phyloP scores from a whole-genome alignment of 768 basidiomycete species.

The Kwoniella newhampshirensis region DNA sequence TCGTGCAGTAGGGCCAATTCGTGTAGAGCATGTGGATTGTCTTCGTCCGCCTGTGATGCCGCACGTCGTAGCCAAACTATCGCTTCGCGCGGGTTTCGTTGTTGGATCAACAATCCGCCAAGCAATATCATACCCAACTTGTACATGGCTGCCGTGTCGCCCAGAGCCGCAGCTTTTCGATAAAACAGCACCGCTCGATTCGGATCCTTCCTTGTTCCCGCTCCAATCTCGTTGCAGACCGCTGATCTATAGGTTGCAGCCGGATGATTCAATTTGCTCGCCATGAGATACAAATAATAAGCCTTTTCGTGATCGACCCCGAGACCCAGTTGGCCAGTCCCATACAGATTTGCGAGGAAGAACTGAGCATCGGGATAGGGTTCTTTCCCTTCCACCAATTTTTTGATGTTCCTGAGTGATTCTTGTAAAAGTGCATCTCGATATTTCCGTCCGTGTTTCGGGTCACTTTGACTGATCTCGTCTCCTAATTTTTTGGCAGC shows the following conservation, averaged over 20 bases:
- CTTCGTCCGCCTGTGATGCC: slow-evolving; percentile 94
- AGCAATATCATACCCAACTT: slow-evolving; percentile 98
- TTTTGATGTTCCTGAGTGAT: slow-evolving; percentile 85
- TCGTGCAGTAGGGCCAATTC: slow-evolving; percentile 68
- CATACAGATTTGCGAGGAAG: slow-evolving; percentile 95
- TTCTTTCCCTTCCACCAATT: slow-evolving; percentile 74
- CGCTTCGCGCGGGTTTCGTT: slow-evolving; percentile 83
- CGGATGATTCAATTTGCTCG: slow-evolving; percentile 94
- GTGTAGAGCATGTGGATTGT: slow-evolving; percentile 95
- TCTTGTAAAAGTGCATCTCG: slow-evolving; percentile 82
- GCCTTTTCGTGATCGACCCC: slow-evolving; percentile 97
- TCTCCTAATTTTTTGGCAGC: slow-evolving; percentile 70
- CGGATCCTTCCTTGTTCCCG: slow-evolving; percentile 85
- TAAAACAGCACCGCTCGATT: slow-evolving; percentile 91
- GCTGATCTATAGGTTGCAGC: slow-evolving; percentile 94
- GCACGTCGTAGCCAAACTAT: slow-evolving; percentile 92
- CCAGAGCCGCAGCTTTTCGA: slow-evolving; percentile 90
- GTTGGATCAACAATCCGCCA: slow-evolving; percentile 76
- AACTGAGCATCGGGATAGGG: slow-evolving; percentile 96
- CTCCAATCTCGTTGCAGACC: slow-evolving; percentile 98
- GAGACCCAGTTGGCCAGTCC: slow-evolving; percentile 91
- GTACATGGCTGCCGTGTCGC: slow-evolving; percentile 98
- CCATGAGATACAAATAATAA: slow-evolving; percentile 94
- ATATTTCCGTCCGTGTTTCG: slow-evolving; percentile 80
- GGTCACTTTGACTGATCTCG: slow-evolving; percentile 61